Evolutionary conservation across 2,329 filamentous ascomycete genomes (phyloP).

Genomic region (Penicillium sp.): DNA sequence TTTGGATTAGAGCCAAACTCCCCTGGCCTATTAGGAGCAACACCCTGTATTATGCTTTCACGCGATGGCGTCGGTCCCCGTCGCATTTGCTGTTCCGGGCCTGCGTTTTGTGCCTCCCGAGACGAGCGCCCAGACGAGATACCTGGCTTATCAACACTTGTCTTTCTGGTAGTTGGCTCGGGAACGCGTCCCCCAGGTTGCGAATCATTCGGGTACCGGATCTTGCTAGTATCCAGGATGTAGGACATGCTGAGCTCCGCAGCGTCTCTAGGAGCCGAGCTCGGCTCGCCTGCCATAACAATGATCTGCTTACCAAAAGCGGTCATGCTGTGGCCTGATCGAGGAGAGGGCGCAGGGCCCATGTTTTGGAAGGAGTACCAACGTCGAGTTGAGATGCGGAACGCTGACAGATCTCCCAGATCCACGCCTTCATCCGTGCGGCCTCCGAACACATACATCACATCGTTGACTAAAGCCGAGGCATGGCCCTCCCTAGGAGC

Average conservation of each 20-base stretch:
- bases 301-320: constrained; percentile 89
- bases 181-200: constrained; percentile 44
- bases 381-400: constrained; percentile 74
- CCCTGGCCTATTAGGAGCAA: constrained; percentile 24
- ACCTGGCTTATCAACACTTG: constrained; percentile 47
- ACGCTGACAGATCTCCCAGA: constrained; percentile 87
- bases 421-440: constrained; percentile 91
- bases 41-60: constrained; percentile 42
- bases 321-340: constrained; percentile 98
- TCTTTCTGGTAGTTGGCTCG: constrained; percentile 42
- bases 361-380: constrained; percentile 99
- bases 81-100: constrained; percentile 35
- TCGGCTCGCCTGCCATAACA: constrained; percentile 90
- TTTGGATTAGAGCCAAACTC: constrained; percentile 33
- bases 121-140: constrained; percentile 43
- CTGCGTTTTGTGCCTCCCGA: constrained; percentile 43
- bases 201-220: constrained; percentile 84
- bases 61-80: constrained; percentile 44
- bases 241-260: constrained; percentile 87
- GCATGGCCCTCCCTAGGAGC: constrained; percentile 92
- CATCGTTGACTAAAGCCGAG: constrained; percentile 88
- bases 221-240: constrained; percentile 91
- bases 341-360: constrained; percentile 89
- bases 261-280: constrained; percentile 75
- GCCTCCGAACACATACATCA: constrained; percentile 99